Evolutionary conservation across 2,329 filamentous ascomycete species (phyloP), one percentile per base, ranked within the genome.

Genomic region (Sclerotinia trifoliorum): DNA sequence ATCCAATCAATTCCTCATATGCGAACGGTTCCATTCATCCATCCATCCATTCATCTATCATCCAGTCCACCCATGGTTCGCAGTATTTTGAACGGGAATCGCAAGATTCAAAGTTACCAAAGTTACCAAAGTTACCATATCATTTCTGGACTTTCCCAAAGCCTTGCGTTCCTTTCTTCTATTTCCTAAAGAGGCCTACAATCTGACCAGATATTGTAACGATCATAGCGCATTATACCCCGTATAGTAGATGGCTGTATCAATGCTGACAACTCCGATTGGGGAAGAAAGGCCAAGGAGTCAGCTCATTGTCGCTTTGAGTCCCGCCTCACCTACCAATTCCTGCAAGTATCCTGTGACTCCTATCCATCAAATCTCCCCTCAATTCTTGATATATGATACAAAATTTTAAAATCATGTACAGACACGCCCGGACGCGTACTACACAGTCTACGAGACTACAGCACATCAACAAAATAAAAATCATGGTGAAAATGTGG

Each of bases 401-500:
- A 62, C 60, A 26, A 51, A 62, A 51, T 62, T 7, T 51, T 51
- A 62, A 62, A 51, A 51, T 62, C 58, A 39, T 51, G 58, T 48
- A 35, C 58, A 49, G n/a, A 51, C 58, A 51, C 44, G 58, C 58
- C 29, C 44, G 21, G 29, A 62, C 44, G 13, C 11, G 46, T 51
- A 24, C 44, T 44, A 58, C 56, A 39, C 58, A 32, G 39, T 39
- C 39, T 39, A 39, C 39, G 8, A 21, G 39, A 24, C 44, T 17
- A 48, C 26, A 61, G 35, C 46, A 48, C 21, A 48, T 48, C 42
- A 35, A 48, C 5, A 29, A 32, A 35, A 29, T 29, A 29, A 29
- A 29, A 29, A 62, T 62, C 60, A 17, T 62, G 60, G 60, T 39
- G 29, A 62, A 62, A 49, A 62, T 62, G 60, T 62, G 60, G 46